phyloP scores from a whole-genome alignment of 805 yeast species.

The Yarrowia sp. region DNA sequence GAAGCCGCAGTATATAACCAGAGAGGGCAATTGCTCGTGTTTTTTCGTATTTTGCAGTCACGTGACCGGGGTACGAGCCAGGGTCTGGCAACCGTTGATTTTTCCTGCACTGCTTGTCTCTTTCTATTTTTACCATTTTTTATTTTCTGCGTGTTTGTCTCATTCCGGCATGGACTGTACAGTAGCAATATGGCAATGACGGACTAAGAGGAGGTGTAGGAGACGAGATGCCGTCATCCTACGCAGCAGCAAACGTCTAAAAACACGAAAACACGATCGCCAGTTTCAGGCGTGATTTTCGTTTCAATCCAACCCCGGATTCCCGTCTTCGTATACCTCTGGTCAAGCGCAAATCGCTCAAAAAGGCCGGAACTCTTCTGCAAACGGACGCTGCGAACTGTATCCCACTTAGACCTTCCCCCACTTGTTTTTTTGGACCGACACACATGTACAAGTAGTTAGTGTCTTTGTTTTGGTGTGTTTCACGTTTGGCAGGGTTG shows the following conservation, averaged over 20 bases:
- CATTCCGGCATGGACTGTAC: not conserved
- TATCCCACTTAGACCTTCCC: conserved; percentile 6
- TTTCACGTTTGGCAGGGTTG: not conserved
- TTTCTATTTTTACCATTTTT: not conserved
- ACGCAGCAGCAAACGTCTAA: no score
- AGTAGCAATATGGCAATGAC: not conserved
- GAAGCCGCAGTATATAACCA: no score
- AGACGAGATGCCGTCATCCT: no score
- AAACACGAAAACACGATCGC: no score
- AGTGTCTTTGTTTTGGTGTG: conserved; percentile 10
- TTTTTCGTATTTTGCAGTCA: no score
- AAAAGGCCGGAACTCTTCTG: not conserved
- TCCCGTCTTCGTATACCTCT: no score
- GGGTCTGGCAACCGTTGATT: no score
- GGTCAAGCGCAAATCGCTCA: conserved; percentile 5
- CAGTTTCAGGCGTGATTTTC: no score
- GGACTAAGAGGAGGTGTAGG: not conserved
- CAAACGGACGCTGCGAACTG: not conserved
- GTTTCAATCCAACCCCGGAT: no score
- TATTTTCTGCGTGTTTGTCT: no score
- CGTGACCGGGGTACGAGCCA: no score
- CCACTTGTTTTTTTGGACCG: not conserved
- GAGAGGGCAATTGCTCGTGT: no score
- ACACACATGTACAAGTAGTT: not conserved
- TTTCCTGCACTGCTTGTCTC: not conserved